Conservation (phyloP, 1,284 basidiomycete species). For the Ganoderma lingzhi region DNA sequence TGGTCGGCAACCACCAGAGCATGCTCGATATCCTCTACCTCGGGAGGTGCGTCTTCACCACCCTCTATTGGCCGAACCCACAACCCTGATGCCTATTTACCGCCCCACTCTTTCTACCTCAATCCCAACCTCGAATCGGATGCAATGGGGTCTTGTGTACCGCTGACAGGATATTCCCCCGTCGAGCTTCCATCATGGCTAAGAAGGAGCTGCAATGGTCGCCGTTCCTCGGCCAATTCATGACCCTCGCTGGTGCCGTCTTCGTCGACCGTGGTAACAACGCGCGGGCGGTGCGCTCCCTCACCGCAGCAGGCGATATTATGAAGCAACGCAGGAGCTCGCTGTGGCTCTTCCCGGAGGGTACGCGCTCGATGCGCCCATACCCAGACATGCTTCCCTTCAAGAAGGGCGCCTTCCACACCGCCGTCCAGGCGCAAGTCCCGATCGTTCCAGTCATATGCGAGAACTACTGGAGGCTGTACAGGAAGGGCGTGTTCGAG, state of each 20-base stretch:
- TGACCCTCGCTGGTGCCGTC: constrained; percentile 91
- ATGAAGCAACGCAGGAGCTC: constrained; percentile 84
- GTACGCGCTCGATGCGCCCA: constrained; percentile 82
- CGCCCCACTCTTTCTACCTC: neutral
- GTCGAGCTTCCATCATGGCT: constrained; percentile 88
- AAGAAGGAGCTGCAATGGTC: constrained; percentile 92
- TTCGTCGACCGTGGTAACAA: constrained; percentile 93
- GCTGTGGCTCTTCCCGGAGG: constrained; percentile 94
- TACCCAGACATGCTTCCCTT: constrained; percentile 82
- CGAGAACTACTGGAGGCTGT: constrained; percentile 93
- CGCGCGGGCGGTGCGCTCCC: constrained; percentile 77
- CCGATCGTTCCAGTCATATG: constrained; percentile 93
- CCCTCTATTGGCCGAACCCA: constrained; percentile 10
- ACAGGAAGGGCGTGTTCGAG: constrained; percentile 83
- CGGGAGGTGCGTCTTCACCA: constrained; percentile 65
- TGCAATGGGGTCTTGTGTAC: constrained; percentile 9
- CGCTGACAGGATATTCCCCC: constrained; percentile 79
- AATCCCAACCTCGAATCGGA: neutral
- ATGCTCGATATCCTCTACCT: constrained; percentile 90
- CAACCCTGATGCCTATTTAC: constrained; percentile 15
- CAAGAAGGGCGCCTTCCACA: constrained; percentile 99
- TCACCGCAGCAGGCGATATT: constrained; percentile 80
- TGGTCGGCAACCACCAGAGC: constrained; percentile 95
- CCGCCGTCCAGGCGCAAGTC: constrained; percentile 89
- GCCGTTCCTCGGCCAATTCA: constrained; percentile 91